Conservation (phyloP, 1,139 yeast genomes). For the Hemisphaericaspora lyxosophila region DNA sequence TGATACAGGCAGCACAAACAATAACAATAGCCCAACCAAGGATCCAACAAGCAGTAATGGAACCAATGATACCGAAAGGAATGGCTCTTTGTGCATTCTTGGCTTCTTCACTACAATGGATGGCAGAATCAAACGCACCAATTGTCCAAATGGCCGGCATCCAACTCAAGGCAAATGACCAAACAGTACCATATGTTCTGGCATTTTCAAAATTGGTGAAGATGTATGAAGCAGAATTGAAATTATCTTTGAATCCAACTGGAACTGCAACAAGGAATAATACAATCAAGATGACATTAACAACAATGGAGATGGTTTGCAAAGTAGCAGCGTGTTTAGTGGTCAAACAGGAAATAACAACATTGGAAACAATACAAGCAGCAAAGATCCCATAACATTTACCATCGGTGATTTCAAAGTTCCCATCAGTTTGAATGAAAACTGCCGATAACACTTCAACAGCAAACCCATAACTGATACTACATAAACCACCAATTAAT, state of each 20-base stretch:
- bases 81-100: constrained; percentile 64
- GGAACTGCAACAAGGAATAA: constrained; percentile 71
- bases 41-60: constrained; percentile 56
- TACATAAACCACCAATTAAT: constrained; percentile 37
- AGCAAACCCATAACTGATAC: constrained; percentile 41
- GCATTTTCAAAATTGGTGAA: constrained; percentile 57
- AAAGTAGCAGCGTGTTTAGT: constrained; percentile 52
- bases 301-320: constrained; percentile 58
- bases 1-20: constrained; percentile 56
- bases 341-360: constrained; percentile 31
- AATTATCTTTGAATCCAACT: constrained; percentile 40
- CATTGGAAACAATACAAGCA: constrained; percentile 29
- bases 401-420: constrained; percentile 31
- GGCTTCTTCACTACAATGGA: constrained; percentile 75
- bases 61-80: constrained; percentile 56
- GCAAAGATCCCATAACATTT: constrained; percentile 39
- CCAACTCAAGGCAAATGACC: constrained; percentile 61
- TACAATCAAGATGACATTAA: constrained; percentile 54
- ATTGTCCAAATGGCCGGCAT: constrained; percentile 69
- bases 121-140: constrained; percentile 69
- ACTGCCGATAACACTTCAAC: constrained; percentile 37
- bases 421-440: constrained; percentile 29
- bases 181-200: constrained; percentile 61
- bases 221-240: constrained; percentile 45
- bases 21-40: constrained; percentile 61